Conservation (phyloP, 805 yeast genomes). For the Saccharomycopsis fodiens region DNA sequence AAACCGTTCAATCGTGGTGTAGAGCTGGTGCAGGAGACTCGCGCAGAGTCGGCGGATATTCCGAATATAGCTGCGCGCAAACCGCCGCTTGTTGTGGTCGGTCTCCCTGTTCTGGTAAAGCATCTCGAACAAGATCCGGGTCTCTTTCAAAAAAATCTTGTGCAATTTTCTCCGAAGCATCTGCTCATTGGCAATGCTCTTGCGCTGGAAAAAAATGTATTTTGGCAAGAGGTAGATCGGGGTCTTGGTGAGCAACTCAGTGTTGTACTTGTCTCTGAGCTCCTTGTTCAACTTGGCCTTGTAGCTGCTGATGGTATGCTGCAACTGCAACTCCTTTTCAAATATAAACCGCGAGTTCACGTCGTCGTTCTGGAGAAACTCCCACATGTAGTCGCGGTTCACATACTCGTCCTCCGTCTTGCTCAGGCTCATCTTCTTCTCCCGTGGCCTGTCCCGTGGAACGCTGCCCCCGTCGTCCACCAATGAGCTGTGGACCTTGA, state of each 20-base stretch:
- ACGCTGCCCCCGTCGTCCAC: constrained; percentile 27
- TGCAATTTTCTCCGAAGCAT: constrained; percentile 7
- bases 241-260: constrained; percentile 15
- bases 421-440: constrained; percentile 25
- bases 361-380: constrained; percentile 5
- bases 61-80: constrained; percentile 10
- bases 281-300: constrained; percentile 16
- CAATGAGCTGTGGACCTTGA: constrained; percentile 28
- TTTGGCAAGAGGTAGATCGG: constrained; percentile 13
- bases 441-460: constrained; percentile 4
- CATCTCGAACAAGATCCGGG: constrained; percentile 14
- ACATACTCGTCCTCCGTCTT: constrained; percentile 21
- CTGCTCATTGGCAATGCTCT: constrained; percentile 6
- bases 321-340: constrained; percentile 14
- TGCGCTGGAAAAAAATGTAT: constrained; percentile 16
- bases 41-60: constrained; percentile 8
- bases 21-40: constrained; percentile 18
- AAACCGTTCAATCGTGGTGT: constrained; percentile 23
- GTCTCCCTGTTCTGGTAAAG: constrained; percentile 8
- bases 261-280: constrained; percentile 11
- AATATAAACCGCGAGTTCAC: constrained; percentile 7
- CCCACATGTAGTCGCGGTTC: constrained; percentile 19
- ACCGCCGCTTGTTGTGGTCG: constrained; percentile 15
- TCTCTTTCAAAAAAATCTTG: constrained; percentile 13
- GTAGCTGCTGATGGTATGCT: constrained; percentile 10